A percentile compares a stretch with the other conserved stretches of the same genome.
Conservation (phyloP, 257 asterid genomes). For the Solanum bulbocastanum region DNA sequence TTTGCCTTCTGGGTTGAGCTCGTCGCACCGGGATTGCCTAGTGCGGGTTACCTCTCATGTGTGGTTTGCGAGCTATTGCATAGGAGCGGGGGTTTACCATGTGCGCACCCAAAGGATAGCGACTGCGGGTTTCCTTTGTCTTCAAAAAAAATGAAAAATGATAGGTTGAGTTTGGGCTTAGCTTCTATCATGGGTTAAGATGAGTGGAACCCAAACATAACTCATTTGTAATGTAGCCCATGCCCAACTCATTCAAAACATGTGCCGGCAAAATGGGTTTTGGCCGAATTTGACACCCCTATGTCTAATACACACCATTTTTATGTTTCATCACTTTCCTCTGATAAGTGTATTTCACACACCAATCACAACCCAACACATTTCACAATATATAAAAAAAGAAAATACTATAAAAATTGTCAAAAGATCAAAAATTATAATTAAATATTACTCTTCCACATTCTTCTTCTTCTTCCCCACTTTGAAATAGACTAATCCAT, state of each 20-base stretch:
- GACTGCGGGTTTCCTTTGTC: not conserved
- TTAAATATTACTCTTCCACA: not conserved
- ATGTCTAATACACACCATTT: not conserved
- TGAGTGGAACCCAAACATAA: not conserved
- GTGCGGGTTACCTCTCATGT: not conserved
- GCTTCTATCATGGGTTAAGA: not conserved
- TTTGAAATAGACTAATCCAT: not conserved
- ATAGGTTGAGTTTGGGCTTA: not conserved
- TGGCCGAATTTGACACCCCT: not conserved
- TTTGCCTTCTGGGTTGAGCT: not conserved
- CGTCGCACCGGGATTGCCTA: not conserved
- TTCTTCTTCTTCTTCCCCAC: not conserved
- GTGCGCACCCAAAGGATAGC: not conserved
- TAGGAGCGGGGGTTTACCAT: not conserved
- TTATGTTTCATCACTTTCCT: not conserved
- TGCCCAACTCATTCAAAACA: not conserved
- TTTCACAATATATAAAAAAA: not conserved
- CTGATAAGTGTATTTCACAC: not conserved
- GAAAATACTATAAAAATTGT: not conserved
- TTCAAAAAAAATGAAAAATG: not conserved
- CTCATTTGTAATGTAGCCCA: not conserved
- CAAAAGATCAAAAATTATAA: not conserved
- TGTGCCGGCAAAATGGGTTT: not conserved
- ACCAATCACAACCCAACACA: not conserved
- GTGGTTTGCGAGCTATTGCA: not conserved